Evolutionary conservation across 768 basidiomycete species (phyloP).

Genomic region (Boletus rex-veris): DNA sequence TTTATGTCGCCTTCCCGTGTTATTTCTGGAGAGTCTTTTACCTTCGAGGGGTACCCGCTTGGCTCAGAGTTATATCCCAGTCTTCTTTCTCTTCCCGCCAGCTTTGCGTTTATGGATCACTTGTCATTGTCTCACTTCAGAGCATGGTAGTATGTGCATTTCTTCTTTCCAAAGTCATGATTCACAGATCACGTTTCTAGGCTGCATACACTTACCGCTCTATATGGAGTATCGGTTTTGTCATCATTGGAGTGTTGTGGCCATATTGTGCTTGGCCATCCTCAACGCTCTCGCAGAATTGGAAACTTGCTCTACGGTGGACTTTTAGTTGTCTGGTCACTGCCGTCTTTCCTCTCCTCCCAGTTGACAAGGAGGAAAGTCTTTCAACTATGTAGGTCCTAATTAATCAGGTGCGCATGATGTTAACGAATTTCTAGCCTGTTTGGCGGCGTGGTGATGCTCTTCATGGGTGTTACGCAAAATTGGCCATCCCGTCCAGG

Average conservation of each 20-base stretch:
- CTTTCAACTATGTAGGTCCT: constrained; percentile 53
- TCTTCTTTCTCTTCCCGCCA: constrained; percentile 24
- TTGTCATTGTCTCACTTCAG: constrained; percentile 47
- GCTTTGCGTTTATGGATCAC: constrained; percentile 24
- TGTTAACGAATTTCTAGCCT: constrained; percentile 33
- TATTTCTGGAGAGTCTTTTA: constrained; percentile 70
- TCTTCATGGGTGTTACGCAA: constrained; percentile 33
- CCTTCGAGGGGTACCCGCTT: constrained; percentile 20
- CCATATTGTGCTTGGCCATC: constrained; percentile 52
- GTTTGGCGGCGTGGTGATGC: constrained; percentile 46
- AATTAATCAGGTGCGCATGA: neutral
- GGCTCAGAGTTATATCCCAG: constrained; percentile 10
- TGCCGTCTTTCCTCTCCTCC: constrained; percentile 65
- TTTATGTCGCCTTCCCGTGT: constrained; percentile 71
- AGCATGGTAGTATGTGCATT: constrained; percentile 65
- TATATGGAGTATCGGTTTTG: constrained; percentile 69
- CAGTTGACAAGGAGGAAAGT: constrained; percentile 70
- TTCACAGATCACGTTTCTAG: constrained; percentile 33
- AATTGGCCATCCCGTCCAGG: constrained; percentile 3
- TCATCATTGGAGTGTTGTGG: constrained; percentile 62
- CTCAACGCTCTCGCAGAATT: constrained; percentile 24
- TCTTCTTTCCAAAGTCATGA: neutral
- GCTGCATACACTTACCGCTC: constrained; percentile 66
- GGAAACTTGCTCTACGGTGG: constrained; percentile 42
- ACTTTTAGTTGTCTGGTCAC: constrained; percentile 46